Evolutionary conservation across 495 filamentous ascomycete genomes (phyloP), one percentile per base, ranked within the genome.

Genomic region (Daldinia loculata): DNA sequence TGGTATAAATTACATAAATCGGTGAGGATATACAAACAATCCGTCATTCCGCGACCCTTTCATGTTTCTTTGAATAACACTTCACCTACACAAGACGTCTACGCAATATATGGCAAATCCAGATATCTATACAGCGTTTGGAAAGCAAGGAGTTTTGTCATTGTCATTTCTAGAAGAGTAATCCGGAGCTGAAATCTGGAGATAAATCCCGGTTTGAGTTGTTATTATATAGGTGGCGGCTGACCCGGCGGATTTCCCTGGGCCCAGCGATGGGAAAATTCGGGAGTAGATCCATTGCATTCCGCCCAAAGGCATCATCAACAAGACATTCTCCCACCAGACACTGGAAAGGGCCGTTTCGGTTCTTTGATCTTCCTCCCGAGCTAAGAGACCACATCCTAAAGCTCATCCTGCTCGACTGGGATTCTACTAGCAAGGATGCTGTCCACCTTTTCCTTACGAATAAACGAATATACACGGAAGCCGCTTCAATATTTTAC

Each of bases 281-380:
- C 27, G 70, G 67, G 15, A 76, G 67, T 38, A 70, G 65, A 56
- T 69, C 70, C 11, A 74, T 76, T 39, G 63, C 63, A 14, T 55
- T 59, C 14, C 67, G 74, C 41, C 70, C 63, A 15, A 71, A 66
- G 27, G 57, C 67, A 57, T 15, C 39, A 8, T 24, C 38, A 22
- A 50, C 11, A 38, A 45, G 45, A 9, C 4, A 48, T 22, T 9
- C n/a, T 27, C 27, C 66, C 17, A 12, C 60, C 12, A 69, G 38
- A 51, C 69, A 48, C 26, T 70, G 63, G 60, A 72, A 61, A 0
- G 74, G 70, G 2, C 63, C 69, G 6, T 74, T 77, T 11, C 74
- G 69, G 45, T 69, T 76, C 27, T 77, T 78, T 29, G 72, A 78
- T 17, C 70, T 78, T 0, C 76, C 76, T 6, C 57, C 71, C 7